A percentile compares a stretch with the other conserved stretches of the same genome.
phyloP scores from a whole-genome alignment of 2,329 filamentous ascomycete genomes.

The Xylariaceae sp. region DNA sequence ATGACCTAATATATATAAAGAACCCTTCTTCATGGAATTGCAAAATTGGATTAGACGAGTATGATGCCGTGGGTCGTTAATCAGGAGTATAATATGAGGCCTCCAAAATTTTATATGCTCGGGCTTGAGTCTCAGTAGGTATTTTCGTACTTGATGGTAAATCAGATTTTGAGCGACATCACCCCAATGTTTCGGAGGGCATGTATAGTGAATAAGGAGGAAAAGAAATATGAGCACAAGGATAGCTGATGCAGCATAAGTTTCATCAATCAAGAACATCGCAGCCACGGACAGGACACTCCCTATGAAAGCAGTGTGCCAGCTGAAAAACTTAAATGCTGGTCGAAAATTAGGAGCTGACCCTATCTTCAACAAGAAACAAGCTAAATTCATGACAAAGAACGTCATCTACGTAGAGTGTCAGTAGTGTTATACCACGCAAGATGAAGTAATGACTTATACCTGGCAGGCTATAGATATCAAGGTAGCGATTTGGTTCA shows the following conservation, averaged over 20 bases:
- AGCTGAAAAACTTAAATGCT: slow-evolving; percentile 87
- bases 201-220: slow-evolving; percentile 81
- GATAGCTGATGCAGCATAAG: slow-evolving; percentile 77
- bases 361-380: slow-evolving; percentile 82
- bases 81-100: slow-evolving; percentile 81
- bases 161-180: slow-evolving; percentile 89
- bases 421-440: slow-evolving; percentile 13
- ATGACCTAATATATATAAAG: slow-evolving; percentile 81
- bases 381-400: slow-evolving; percentile 84
- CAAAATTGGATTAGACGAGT: slow-evolving; percentile 87
- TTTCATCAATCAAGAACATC: slow-evolving; percentile 89
- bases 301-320: slow-evolving; percentile 77
- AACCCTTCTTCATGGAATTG: slow-evolving; percentile 88
- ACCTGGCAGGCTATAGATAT: slow-evolving; percentile 88
- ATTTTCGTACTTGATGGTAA: slow-evolving; percentile 84
- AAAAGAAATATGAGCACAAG: slow-evolving; percentile 77
- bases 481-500: slow-evolving; percentile 87
- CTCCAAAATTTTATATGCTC: slow-evolving; percentile 96
- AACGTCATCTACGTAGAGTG: slow-evolving; percentile 71
- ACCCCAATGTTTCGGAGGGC: slow-evolving; percentile 85
- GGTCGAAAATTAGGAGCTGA: slow-evolving; percentile 89
- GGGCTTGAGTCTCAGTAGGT: slow-evolving; percentile 77
- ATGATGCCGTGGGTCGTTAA: slow-evolving; percentile 80
- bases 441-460: slow-evolving; percentile 24
- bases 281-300: slow-evolving; percentile 75